These are phyloP conservation scores for Microdochium nivale DNA, from an alignment of 2,329 filamentous ascomycete genomes.

Conservation along the genomic window DNA sequence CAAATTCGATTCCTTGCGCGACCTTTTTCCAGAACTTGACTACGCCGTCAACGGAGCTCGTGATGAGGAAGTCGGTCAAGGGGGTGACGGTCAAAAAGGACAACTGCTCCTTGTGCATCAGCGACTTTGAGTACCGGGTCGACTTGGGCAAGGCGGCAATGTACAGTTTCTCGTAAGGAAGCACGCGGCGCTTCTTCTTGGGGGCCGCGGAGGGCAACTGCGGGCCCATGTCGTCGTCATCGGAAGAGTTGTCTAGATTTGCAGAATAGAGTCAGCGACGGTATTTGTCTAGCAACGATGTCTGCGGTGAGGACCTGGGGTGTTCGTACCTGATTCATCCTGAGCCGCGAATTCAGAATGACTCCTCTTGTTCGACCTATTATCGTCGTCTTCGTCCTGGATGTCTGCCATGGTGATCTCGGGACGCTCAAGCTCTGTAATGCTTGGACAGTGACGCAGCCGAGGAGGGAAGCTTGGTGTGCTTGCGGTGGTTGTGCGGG, in stretches of 20 bases:
- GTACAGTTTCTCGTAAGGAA: slow-evolving; percentile 94
- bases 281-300: neutral
- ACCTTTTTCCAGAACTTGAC: slow-evolving; percentile 99
- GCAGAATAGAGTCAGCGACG: slow-evolving; percentile 5
- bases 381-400: slow-evolving; percentile 5
- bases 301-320: neutral
- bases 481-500: too few relatives aligned
- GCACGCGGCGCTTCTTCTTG: slow-evolving; percentile 84
- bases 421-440: too few relatives aligned
- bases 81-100: slow-evolving; percentile 84
- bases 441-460: too few relatives aligned
- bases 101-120: slow-evolving; percentile 98
- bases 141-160: slow-evolving; percentile 79
- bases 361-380: slow-evolving; percentile 18
- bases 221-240: slow-evolving; percentile 82
- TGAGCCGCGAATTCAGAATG: slow-evolving; percentile 18
- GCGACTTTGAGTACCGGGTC: slow-evolving; percentile 79
- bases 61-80: slow-evolving; percentile 89
- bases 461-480: too few relatives aligned
- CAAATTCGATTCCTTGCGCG: slow-evolving; percentile 84
- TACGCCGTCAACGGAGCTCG: slow-evolving; percentile 85
- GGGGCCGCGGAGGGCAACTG: slow-evolving; percentile 73
- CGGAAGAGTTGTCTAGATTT: slow-evolving; percentile 58
- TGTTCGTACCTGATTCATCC: slow-evolving; percentile 11
- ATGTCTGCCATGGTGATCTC: slow-evolving; percentile 12